Percentiles rank a stretch among this genome's conserved stretches.
Conservation (phyloP, 202 grass and related monocot genomes). For the Setaria italica region DNA sequence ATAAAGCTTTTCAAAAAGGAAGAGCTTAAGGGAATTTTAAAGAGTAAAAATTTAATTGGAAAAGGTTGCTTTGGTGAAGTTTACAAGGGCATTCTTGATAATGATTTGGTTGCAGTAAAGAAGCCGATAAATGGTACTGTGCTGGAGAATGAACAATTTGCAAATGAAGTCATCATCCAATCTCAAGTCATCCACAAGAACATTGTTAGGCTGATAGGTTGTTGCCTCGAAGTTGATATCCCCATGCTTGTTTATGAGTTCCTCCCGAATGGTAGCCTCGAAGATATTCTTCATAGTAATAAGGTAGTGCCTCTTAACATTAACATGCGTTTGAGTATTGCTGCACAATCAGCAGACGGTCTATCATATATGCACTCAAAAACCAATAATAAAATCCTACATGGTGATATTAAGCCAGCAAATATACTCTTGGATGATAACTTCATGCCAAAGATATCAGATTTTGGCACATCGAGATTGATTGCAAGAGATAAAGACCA, state of each 20-base stretch:
- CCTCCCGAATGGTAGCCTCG: not conserved
- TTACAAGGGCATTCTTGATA: conserved; percentile 20
- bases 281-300: not conserved
- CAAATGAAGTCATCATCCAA: conserved; percentile 51
- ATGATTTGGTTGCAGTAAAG: conserved; percentile 39
- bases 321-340: conserved; percentile 31
- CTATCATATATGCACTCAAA: conserved; percentile 53
- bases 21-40: conserved; percentile 32
- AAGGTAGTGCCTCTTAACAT: not conserved
- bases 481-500: conserved; percentile 16
- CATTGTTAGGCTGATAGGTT: conserved; percentile 16
- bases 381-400: conserved; percentile 40
- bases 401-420: conserved; percentile 59
- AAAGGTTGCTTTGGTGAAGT: conserved; percentile 35
- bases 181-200: conserved; percentile 53
- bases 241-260: conserved; percentile 23
- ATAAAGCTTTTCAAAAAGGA: conserved; percentile 42
- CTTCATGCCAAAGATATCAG: conserved; percentile 50
- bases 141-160: conserved; percentile 35
- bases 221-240: conserved; percentile 15
- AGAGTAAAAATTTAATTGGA: conserved; percentile 16
- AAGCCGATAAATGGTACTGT: conserved; percentile 3
- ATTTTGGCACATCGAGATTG: conserved; percentile 54
- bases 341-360: conserved; percentile 36
- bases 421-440: conserved; percentile 53